Conservation (phyloP, 495 filamentous ascomycete species). For the Lasiosphaeriaceae sp. region DNA sequence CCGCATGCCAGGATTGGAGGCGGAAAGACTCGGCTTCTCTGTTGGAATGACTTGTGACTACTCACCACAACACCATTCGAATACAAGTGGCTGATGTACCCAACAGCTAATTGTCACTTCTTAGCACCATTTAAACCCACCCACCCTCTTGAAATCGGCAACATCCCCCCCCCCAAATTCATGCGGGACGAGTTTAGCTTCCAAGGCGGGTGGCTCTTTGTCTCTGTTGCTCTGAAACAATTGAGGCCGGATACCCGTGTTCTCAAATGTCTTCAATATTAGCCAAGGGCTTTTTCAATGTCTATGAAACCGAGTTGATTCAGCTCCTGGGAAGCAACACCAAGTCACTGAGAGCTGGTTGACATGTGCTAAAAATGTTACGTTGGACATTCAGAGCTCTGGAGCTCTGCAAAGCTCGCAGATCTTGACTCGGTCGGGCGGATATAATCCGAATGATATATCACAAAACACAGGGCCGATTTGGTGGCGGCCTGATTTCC, state of each 20-base stretch:
- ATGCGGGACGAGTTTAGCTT: too few species aligned
- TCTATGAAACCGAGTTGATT: too few species aligned
- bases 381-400: background rate
- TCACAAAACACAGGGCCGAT: background rate
- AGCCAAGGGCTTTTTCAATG: too few species aligned
- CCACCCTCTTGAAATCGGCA: background rate
- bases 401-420: background rate
- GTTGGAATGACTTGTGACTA: background rate
- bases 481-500: background rate
- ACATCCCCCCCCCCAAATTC: background rate
- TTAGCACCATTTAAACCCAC: background rate
- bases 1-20: background rate
- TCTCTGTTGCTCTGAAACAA: too few species aligned
- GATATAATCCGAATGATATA: background rate
- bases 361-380: too few species aligned
- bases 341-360: too few species aligned
- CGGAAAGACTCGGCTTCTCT: conserved; percentile 2
- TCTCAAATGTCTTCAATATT: too few species aligned
- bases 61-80: too few species aligned
- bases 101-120: background rate
- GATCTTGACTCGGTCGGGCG: conserved; percentile 1
- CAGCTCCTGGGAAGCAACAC: too few species aligned
- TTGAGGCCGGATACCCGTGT: too few species aligned
- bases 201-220: too few species aligned
- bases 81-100: background rate